phyloP scores from a whole-genome alignment of 2,329 filamentous ascomycete genomes.

The Pezicula neosporulosa region DNA sequence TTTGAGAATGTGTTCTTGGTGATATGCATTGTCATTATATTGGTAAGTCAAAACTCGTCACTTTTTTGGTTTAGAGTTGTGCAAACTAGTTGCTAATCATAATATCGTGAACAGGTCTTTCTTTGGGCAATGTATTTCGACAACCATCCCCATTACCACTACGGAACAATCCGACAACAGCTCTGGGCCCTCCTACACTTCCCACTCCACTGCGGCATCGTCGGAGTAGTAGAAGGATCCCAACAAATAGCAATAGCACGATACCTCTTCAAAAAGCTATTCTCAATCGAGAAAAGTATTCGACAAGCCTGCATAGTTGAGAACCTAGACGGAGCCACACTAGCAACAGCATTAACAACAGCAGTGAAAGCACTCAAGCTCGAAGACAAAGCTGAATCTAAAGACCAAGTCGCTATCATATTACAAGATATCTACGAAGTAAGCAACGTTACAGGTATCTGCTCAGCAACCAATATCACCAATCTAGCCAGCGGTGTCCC shows the following conservation, averaged over 20 bases:
- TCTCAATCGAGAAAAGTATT: background rate
- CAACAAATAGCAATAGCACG: conserved; percentile 4
- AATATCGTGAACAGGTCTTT: conserved; percentile 24
- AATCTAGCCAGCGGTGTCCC: background rate
- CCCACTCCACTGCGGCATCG: conserved; percentile 49
- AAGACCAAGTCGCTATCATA: background rate
- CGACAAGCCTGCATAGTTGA: background rate
- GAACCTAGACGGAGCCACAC: background rate
- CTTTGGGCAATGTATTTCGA: conserved; percentile 56
- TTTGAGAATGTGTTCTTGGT: conserved; percentile 11
- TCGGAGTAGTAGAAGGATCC: conserved; percentile 50
- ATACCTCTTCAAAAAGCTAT: background rate
- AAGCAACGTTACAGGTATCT: background rate
- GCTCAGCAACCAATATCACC: background rate
- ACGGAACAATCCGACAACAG: conserved; percentile 49
- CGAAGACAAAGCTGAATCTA: background rate
- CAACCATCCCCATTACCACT: conserved; percentile 45
- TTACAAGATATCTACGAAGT: background rate
- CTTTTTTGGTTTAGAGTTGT: background rate
- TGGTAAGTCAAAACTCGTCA: conserved; percentile 2
- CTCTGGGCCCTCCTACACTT: conserved; percentile 48
- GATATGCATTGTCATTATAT: conserved; percentile 27
- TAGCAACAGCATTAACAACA: background rate
- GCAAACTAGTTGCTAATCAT: background rate
- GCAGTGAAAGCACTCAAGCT: background rate